Base-by-base conservation (phyloP, 345 rosid species). In the Erucastrum elatum region DNA sequence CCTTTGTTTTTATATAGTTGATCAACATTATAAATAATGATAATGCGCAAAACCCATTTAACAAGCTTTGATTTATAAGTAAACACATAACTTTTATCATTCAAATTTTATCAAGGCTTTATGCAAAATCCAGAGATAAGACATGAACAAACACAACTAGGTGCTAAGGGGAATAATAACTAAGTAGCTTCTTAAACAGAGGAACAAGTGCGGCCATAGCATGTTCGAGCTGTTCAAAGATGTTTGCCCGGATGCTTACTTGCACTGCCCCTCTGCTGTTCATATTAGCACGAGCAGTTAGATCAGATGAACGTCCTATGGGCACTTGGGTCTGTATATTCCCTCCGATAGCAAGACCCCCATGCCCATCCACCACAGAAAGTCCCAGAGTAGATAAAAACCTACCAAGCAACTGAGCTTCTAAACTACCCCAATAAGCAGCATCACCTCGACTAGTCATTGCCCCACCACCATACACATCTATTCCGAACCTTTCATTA, bases 341-440 rank as follows among this genome's bases (percentile, higher is more conserved):
- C 80, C 99, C 92, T 67, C 98, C 96, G 34, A 95, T 82, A 53
- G 97, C 94, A 68, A 91, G 93, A 82, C 91, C 97, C 7, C 99
- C 96, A 6, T 91, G 99, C 97, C 99, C 93, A 78, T 95, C 99
- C 98, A 93, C 91, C 64, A 88, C 86, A 0, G 97, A 93, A 35
- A 93, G 88, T 67, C 99, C 99, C 2, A 93, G 90, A 2, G 96
- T 93, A n/a, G 91, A 83, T 61, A 39, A 39, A 39, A 86, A 88
- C 39, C 90, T 89, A 64, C 98, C 93, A 64, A 93, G 77, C 78
- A 89, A 67, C 62, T 90, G 95, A 68, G 96, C 97, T 87, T 93
- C 98, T 80, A 95, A 84, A 79, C 87, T 95, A 71, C 96, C 98
- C 74, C 97, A 98, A 72, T 90, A 93, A 5, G 99, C 99, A 65